Evolutionary conservation across 2,329 filamentous ascomycete genomes (phyloP).

Genomic region (Nannizziopsis barbatae): DNA sequence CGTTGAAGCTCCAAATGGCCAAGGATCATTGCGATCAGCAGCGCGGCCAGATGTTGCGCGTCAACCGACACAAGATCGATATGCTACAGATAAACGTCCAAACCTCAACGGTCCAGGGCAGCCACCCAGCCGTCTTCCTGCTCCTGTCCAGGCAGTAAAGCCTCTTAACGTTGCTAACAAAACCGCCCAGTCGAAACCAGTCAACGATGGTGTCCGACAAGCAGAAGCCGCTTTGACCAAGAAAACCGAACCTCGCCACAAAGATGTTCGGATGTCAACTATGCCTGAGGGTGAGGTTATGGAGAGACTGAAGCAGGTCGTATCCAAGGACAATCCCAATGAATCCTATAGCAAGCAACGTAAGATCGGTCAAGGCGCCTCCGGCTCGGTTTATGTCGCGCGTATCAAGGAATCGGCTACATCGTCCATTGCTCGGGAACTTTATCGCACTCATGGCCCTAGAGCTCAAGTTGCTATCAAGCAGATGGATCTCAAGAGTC

Average conservation of each 20-base stretch:
- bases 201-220: slow-evolving; percentile 64
- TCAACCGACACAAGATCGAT: slow-evolving; percentile 16
- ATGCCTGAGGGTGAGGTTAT: slow-evolving; percentile 98
- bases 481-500: slow-evolving; percentile 97
- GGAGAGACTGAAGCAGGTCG: slow-evolving; percentile 85
- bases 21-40: slow-evolving; percentile 27
- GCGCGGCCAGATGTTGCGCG: slow-evolving; percentile 25
- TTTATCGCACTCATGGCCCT: slow-evolving; percentile 67
- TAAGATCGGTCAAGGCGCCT: slow-evolving; percentile 98
- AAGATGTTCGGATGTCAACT: slow-evolving; percentile 95
- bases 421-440: slow-evolving; percentile 66
- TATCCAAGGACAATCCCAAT: slow-evolving; percentile 89
- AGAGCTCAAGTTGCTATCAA: slow-evolving; percentile 94
- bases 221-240: slow-evolving; percentile 81
- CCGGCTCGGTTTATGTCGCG: slow-evolving; percentile 93
- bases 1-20: slow-evolving; percentile 21
- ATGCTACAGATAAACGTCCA: slow-evolving; percentile 19
- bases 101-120: slow-evolving; percentile 40
- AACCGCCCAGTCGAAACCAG: slow-evolving; percentile 36
- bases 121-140: slow-evolving; percentile 49
- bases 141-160: slow-evolving; percentile 52
- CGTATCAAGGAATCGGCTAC: slow-evolving; percentile 80
- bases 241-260: slow-evolving; percentile 67
- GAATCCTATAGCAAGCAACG: slow-evolving; percentile 98
- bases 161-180: slow-evolving; percentile 68